Evolutionary conservation across 1,284 basidiomycete species (phyloP), one percentile per base, ranked within the genome.

Genomic region (Sanghuangporus baumii): DNA sequence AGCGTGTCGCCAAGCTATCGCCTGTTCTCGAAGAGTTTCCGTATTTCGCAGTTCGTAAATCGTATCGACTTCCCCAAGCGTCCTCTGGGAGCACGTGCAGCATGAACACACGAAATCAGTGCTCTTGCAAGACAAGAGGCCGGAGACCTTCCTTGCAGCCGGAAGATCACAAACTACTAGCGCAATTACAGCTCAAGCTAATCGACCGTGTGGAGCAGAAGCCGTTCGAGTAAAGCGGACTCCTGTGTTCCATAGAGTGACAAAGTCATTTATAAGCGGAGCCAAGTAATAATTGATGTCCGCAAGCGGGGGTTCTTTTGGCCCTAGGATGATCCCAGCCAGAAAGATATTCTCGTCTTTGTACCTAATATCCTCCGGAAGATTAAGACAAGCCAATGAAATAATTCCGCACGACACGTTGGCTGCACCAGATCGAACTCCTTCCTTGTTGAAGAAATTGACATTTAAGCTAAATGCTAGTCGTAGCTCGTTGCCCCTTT

Each of bases 351-450:
- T 73, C 40, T 76, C 68, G 0, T 65, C 23, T 2, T 66, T 59
- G 20, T 71, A 72, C 7, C 68, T 61, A 0, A 75, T 38, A 31
- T 67, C 64, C 8, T 66, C 67, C 9, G 71, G 75, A 9, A 72
- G 70, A 58, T 75, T 76, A 6, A 73, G 62, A 23, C 71, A 68
- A 0, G 66, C 63, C 60, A 81, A 64, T 0, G 66, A 69, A 1
- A 81, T 74, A 0, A 69, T 67, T 0, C 76, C 74, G 36, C 74
- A 58, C 3, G 74, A 76, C 0, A 63, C 61, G 3, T 68, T 68
- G 51, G 74, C 73, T 2, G 74, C 72, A 23, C 70, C 63, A 23
- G 48, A 57, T 54, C 72, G 74, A 55, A 72, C 75, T 0, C 63
- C 56, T 0, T 66, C n/a, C n/a, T n/a, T n/a, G n/a, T n/a, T n/a